Evolutionary conservation across 768 basidiomycete genomes (phyloP).

Genomic region (Trametes villosa): DNA sequence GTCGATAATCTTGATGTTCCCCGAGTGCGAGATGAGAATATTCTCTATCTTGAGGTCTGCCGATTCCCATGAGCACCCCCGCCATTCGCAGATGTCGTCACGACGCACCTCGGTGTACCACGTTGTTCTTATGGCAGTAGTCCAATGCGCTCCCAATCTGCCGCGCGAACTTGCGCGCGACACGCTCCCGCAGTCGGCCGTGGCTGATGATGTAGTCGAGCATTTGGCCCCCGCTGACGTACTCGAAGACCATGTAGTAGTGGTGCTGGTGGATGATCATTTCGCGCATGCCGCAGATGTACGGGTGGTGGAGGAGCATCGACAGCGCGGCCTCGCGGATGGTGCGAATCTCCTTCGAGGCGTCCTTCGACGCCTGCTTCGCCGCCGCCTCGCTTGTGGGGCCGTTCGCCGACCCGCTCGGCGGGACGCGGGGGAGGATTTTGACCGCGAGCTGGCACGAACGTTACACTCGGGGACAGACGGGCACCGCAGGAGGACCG

Average conservation of each 20-base stretch:
- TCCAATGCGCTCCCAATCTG: slow-evolving; percentile 96
- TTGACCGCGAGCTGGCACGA: slow-evolving; percentile 90
- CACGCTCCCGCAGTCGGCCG: slow-evolving; percentile 91
- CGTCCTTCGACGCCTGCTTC: slow-evolving; percentile 86
- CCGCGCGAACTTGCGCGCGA: slow-evolving; percentile 95
- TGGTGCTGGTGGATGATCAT: slow-evolving; percentile 98
- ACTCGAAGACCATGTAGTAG: slow-evolving; percentile 99
- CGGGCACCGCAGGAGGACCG: neutral
- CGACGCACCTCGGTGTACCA: slow-evolving; percentile 84
- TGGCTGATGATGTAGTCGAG: slow-evolving; percentile 99
- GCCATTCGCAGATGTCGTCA: slow-evolving; percentile 22
- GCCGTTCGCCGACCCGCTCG: slow-evolving; percentile 55
- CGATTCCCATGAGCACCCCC: slow-evolving; percentile 2
- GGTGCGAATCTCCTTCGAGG: slow-evolving; percentile 94
- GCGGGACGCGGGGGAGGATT: slow-evolving; percentile 88
- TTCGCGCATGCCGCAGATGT: slow-evolving; percentile 99
- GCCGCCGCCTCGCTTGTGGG: slow-evolving; percentile 60
- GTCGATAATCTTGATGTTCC: slow-evolving; percentile 99
- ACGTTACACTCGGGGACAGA: neutral
- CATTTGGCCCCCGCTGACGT: slow-evolving; percentile 99
- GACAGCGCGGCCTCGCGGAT: slow-evolving; percentile 95
- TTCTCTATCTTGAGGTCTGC: slow-evolving; percentile 98
- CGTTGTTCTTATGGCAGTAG: slow-evolving; percentile 96
- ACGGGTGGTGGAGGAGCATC: slow-evolving; percentile 96
- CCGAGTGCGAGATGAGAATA: slow-evolving; percentile 97